Conservation (phyloP, 176 grass and related monocot genomes). For the Carex kokanica region DNA sequence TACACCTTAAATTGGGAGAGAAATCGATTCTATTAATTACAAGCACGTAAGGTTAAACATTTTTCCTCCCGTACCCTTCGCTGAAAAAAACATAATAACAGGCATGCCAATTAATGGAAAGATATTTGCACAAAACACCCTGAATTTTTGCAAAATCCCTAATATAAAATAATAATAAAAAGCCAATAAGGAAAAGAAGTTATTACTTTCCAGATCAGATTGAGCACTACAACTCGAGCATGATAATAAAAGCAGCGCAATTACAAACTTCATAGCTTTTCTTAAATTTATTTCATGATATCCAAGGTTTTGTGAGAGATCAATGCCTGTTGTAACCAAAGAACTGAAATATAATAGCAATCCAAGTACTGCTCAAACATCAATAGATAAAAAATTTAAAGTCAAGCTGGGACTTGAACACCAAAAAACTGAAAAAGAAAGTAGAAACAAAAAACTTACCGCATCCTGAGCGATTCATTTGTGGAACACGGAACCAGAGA, state of each 20-base stretch:
- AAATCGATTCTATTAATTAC: too few relatives aligned
- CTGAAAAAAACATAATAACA: background rate
- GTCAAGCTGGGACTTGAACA: background rate
- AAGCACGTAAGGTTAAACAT: too few relatives aligned
- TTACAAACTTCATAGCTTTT: constrained; percentile 5
- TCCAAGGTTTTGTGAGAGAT: background rate
- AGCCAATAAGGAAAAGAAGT: background rate
- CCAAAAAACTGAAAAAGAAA: background rate
- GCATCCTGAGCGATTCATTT: background rate
- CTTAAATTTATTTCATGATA: background rate
- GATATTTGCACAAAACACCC: background rate
- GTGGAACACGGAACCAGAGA: background rate
- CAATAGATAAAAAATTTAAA: background rate
- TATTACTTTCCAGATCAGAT: constrained; percentile 19
- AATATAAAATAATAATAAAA: background rate
- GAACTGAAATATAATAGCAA: background rate
- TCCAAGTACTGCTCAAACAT: background rate
- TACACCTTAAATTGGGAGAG: too few relatives aligned
- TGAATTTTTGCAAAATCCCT: background rate
- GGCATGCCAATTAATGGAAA: background rate
- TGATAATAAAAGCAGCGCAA: background rate
- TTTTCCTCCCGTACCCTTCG: too few relatives aligned
- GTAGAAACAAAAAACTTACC: background rate
- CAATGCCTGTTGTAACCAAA: background rate
- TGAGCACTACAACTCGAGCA: constrained; percentile 17